These are phyloP conservation scores for Fusarium longipes DNA, from an alignment of 2,329 filamentous ascomycete species.

Conservation along the genomic window DNA sequence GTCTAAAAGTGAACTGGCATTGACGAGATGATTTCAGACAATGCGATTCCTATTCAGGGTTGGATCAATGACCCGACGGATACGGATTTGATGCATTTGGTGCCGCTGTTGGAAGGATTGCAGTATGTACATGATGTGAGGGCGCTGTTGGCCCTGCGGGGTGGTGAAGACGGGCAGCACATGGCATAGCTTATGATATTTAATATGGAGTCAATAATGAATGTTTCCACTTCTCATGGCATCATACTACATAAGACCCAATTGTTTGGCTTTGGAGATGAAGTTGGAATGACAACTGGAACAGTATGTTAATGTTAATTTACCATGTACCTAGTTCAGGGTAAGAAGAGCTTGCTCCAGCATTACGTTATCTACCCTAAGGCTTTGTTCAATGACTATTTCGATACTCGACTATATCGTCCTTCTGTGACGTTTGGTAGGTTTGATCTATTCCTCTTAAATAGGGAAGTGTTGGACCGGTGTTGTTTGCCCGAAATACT, in stretches of 20 bases:
- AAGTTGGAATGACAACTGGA: background rate
- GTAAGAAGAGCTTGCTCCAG: background rate
- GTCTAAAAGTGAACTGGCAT: background rate
- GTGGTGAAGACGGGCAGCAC: constrained; percentile 80
- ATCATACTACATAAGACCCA: background rate
- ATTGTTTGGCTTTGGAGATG: background rate
- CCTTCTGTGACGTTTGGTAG: background rate
- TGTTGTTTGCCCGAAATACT: too few relatives aligned
- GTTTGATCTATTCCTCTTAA: background rate
- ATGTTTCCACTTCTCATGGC: constrained; percentile 19
- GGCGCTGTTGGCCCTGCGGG: constrained; percentile 86
- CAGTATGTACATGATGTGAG: constrained; percentile 98
- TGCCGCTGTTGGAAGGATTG: constrained; percentile 91
- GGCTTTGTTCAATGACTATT: background rate
- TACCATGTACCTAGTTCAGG: too few relatives aligned
- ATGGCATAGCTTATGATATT: constrained; percentile 53
- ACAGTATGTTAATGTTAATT: too few relatives aligned
- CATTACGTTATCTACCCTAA: background rate
- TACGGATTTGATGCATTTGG: constrained; percentile 90
- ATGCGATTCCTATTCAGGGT: constrained; percentile 98
- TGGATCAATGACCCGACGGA: constrained; percentile 99
- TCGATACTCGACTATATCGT: background rate
- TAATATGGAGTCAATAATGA: constrained; percentile 31
- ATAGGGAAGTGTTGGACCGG: background rate
- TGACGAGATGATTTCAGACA: constrained; percentile 69